phyloP scores from a whole-genome alignment of 768 basidiomycete species.

The Lentinula boryana region DNA sequence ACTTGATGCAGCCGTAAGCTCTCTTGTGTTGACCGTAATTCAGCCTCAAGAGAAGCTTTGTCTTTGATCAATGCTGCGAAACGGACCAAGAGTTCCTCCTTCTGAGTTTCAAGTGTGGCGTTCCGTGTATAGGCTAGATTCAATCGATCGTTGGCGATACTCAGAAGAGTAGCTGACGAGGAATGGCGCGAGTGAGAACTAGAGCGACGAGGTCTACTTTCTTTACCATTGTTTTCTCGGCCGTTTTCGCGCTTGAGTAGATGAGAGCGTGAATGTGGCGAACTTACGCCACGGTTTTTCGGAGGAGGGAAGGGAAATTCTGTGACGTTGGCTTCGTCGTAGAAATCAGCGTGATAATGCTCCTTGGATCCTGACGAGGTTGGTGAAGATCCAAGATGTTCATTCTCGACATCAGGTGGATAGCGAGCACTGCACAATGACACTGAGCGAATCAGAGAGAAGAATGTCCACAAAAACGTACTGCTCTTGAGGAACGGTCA shows the following conservation, averaged over 20 bases:
- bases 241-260: background rate
- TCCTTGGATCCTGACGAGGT: background rate
- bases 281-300: background rate
- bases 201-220: background rate
- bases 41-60: background rate
- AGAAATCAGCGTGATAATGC: background rate
- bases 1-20: background rate
- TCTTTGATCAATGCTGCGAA: constrained; percentile 1
- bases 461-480: background rate
- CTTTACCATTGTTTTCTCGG: background rate
- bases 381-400: background rate
- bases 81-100: background rate
- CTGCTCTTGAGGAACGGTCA: background rate
- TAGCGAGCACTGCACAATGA: background rate
- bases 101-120: background rate
- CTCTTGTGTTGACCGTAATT: background rate
- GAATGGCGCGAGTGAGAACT: constrained; percentile 3
- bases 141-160: constrained; percentile 2
- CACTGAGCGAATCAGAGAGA: background rate
- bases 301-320: background rate
- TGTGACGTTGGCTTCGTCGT: background rate
- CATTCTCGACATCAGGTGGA: background rate
- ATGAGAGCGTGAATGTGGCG: background rate
- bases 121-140: background rate
- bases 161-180: background rate